Percentiles rank a stretch among this genome's conserved stretches.
These are phyloP conservation scores for Paramyrothecium sp. DNA, from an alignment of 2,329 filamentous ascomycete genomes.

Conservation along the genomic window DNA sequence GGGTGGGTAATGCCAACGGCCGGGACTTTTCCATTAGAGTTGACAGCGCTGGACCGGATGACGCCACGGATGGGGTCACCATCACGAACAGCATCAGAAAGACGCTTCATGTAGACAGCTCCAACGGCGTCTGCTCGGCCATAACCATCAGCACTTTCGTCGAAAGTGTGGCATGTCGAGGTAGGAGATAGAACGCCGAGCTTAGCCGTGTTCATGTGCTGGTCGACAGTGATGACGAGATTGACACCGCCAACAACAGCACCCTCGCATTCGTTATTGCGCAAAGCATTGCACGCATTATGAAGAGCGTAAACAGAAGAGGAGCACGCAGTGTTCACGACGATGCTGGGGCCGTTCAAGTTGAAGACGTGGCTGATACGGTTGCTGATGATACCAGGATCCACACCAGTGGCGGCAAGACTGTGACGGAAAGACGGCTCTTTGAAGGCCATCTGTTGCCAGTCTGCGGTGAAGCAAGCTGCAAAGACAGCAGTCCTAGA, in stretches of 20 bases:
- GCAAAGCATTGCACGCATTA: conserved; percentile 22
- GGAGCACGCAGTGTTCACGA: conserved; percentile 34
- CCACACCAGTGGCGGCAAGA: conserved; percentile 19
- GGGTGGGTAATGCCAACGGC: conserved; percentile 21
- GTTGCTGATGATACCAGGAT: conserved; percentile 30
- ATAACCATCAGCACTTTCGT: conserved; percentile 30
- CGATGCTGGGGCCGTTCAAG: conserved; percentile 29
- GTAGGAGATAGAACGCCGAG: conserved; percentile 15
- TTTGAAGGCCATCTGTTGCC: conserved; percentile 3
- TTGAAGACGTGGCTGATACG: conserved; percentile 35
- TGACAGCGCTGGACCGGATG: conserved; percentile 16
- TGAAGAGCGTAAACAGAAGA: conserved; percentile 26
- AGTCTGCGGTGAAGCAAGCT: conserved; percentile 2
- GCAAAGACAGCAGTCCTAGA: conserved; percentile 1
- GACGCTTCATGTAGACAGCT: conserved; percentile 28
- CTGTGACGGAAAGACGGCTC: conserved; percentile 1
- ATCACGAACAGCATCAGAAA: conserved; percentile 22
- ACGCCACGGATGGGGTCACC: conserved; percentile 19
- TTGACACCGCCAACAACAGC: conserved; percentile 35
- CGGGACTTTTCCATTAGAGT: conserved; percentile 17
- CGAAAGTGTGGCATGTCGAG: conserved; percentile 29
- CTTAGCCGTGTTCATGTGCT: conserved; percentile 15
- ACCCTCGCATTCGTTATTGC: conserved; percentile 26
- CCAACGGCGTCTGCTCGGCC: conserved; percentile 26
- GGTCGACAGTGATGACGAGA: conserved; percentile 23